Conservation (phyloP, 306 rosid species). For the Castanea mollissima region DNA sequence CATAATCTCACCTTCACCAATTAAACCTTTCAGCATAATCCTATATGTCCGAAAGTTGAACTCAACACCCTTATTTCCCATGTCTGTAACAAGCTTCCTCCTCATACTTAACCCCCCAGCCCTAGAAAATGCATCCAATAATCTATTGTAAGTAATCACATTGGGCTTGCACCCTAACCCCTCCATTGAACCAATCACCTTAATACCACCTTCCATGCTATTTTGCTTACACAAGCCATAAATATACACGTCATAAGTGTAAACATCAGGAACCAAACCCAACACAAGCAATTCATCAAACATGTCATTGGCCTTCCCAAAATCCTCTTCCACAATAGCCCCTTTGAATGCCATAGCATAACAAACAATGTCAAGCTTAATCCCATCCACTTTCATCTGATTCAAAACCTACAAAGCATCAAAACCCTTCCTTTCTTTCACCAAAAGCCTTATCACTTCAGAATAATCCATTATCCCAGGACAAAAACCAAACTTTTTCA, state of each 20-base stretch:
- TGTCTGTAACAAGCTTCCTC: constrained; percentile 45
- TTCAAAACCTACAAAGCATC: constrained; percentile 26
- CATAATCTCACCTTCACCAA: constrained; percentile 41
- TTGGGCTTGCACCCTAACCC: constrained; percentile 66
- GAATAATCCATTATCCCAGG: constrained; percentile 60
- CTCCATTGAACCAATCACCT: constrained; percentile 56
- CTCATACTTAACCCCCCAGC: constrained; percentile 40
- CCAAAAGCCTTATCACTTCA: constrained; percentile 52
- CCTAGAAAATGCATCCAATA: constrained; percentile 49
- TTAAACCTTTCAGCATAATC: constrained; percentile 55
- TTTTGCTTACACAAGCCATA: constrained; percentile 69
- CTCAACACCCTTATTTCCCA: constrained; percentile 54
- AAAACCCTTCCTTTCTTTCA: constrained; percentile 39
- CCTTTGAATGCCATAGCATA: constrained; percentile 72
- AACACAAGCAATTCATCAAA: constrained; percentile 76
- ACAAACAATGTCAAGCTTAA: constrained; percentile 69
- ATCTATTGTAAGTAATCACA: constrained; percentile 63
- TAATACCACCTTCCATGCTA: constrained; percentile 41
- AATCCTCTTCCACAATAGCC: constrained; percentile 43
- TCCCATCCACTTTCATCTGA: constrained; percentile 57
- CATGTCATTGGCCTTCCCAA: constrained; percentile 44
- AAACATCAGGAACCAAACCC: constrained; percentile 69
- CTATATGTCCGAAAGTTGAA: constrained; percentile 53
- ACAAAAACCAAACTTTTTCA: constrained; percentile 59
- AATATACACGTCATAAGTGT: constrained; percentile 66